Conservation (phyloP, 2,329 filamentous ascomycete species). For the Lasiodiplodia sp. region DNA sequence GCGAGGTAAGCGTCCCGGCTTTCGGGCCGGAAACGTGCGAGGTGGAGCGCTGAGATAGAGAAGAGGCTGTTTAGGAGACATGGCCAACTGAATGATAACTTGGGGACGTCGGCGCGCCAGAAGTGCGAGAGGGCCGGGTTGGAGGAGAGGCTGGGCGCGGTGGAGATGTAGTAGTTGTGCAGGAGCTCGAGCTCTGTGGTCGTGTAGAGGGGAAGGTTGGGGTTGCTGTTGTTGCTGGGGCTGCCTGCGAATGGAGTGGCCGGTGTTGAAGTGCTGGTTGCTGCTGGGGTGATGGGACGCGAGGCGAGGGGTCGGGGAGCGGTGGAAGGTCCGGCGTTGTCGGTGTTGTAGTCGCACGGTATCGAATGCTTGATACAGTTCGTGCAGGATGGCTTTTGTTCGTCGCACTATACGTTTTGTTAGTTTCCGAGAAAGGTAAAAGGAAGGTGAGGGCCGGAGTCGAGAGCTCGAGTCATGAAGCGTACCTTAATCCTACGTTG, state of each 20-base stretch:
- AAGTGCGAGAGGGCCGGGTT: constrained; percentile 35
- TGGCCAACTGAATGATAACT: constrained; percentile 49
- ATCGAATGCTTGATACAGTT: constrained; percentile 41
- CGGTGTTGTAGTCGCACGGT: constrained; percentile 33
- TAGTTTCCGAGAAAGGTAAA: not conserved
- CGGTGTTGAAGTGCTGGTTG: not conserved
- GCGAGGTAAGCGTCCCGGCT: not conserved
- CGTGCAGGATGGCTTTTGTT: constrained; percentile 40
- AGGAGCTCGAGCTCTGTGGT: constrained; percentile 40
- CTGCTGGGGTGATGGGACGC: not conserved
- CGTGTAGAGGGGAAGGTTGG: constrained; percentile 27
- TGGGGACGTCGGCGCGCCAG: constrained; percentile 36
- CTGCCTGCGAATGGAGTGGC: constrained; percentile 27
- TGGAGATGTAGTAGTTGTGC: constrained; percentile 42
- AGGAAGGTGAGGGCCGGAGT: not conserved
- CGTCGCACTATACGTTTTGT: constrained; percentile 36
- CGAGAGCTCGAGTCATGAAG: not conserved
- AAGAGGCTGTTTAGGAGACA: constrained; percentile 55
- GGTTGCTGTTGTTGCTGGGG: not conserved
- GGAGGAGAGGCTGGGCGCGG: constrained; percentile 36
- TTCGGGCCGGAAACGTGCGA: constrained; percentile 31
- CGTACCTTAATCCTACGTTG: constrained; percentile 22
- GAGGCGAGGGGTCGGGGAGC: not conserved
- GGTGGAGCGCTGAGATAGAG: constrained; percentile 53
- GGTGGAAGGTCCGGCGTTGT: not conserved